A percentile compares a stretch with the other conserved stretches of the same genome.
Conservation (phyloP, 352 stramenopile species). For the Globisporangium canariense region DNA sequence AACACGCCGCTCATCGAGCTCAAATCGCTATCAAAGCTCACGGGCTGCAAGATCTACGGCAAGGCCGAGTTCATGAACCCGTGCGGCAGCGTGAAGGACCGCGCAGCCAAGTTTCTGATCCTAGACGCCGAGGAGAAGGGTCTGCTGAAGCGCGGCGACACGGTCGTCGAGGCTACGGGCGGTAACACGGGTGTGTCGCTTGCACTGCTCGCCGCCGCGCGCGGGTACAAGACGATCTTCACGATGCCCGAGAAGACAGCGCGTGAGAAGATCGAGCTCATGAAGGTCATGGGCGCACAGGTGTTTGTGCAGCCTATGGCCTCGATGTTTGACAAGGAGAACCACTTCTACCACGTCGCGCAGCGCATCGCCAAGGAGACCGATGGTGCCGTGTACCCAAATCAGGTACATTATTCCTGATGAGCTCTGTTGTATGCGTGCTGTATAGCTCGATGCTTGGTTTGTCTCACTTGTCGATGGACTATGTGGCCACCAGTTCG, state of each 20-base stretch:
- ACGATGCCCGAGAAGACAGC: slow-evolving; percentile 73
- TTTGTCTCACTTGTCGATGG: background rate
- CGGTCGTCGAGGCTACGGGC: slow-evolving; percentile 79
- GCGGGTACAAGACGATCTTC: slow-evolving; percentile 81
- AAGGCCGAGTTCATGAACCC: slow-evolving; percentile 90
- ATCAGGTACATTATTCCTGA: slow-evolving; percentile 29
- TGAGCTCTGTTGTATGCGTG: background rate
- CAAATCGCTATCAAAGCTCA: slow-evolving; percentile 60
- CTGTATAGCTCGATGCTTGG: too few species aligned
- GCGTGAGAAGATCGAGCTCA: slow-evolving; percentile 75
- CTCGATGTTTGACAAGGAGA: slow-evolving; percentile 59
- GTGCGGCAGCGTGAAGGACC: slow-evolving; percentile 93
- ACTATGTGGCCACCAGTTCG: slow-evolving; percentile 35
- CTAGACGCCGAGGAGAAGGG: slow-evolving; percentile 87
- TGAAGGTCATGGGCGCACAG: slow-evolving; percentile 71
- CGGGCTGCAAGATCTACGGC: slow-evolving; percentile 69
- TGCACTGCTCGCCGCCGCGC: slow-evolving; percentile 81
- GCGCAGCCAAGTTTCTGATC: slow-evolving; percentile 92
- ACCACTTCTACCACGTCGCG: slow-evolving; percentile 78
- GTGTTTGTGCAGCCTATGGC: slow-evolving; percentile 60
- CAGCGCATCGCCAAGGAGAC: slow-evolving; percentile 38
- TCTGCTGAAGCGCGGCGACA: slow-evolving; percentile 64
- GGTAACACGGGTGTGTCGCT: slow-evolving; percentile 93
- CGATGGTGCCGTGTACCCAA: slow-evolving; percentile 43
- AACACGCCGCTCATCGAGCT: slow-evolving; percentile 79